Evolutionary conservation across 2,329 filamentous ascomycete genomes (phyloP), one percentile per base, ranked within the genome.

Genomic region (Lasiodiplodia citricola): DNA sequence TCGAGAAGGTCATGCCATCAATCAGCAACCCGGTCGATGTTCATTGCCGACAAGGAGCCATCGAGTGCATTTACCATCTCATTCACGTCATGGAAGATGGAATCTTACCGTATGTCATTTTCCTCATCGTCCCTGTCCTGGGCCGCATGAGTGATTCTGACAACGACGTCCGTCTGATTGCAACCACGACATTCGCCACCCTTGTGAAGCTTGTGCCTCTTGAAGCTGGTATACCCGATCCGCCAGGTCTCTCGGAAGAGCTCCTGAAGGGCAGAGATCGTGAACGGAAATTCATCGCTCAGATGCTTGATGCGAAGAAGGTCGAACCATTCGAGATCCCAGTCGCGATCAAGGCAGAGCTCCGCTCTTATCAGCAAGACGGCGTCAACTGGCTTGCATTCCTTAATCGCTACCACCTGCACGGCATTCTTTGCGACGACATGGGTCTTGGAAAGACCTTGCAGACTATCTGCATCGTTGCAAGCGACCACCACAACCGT

Each of bases 301-400:
- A 99, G 80, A 93, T 99, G 80, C 86, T 99, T 65, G 96, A 99
- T 77, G 92, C 94, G 5, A 97, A 97, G 81, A 99, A 99, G 81
- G 93, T 99, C 28, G 96, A 99, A 79, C 85, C 92, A 0, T 99
- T 98, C 80, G 84, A 91, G 72, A 96, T 99, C 56, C 96, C 96
- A 0, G 96, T 99, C 54, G 92, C 93, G 4, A 99, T 99, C 84
- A 98, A 98, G 80, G 96, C 96, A 0, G 93, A 97, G 75, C 87
- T 99, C 64, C 92, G 96, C 71, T 97, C 94, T 0, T 99, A 99
- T 77, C 96, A 99, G 79, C 96, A 99, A 80, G 96, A 99, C 66
- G 96, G 96, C 78, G 95, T 99, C 77, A 99, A 99, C 78, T 99
- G 96, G 96, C 88, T 99, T 64, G 91, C 96, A 68, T 99, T 99